phyloP scores from a whole-genome alignment of 2,329 filamentous ascomycete genomes.

The Pseudogymnoascus sp. region DNA sequence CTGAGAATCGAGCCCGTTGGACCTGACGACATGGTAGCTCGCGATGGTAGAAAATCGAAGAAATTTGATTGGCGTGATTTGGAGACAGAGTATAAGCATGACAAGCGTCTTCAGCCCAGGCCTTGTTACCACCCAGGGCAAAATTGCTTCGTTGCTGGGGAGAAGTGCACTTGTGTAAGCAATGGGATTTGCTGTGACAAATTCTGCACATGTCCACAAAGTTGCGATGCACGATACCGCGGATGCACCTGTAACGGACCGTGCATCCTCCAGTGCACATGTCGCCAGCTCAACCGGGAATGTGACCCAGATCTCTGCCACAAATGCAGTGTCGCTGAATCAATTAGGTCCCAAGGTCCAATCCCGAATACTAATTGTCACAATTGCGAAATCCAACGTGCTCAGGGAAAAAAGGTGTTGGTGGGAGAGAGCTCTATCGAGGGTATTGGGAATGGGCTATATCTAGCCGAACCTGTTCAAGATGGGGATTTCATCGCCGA shows the following conservation, averaged over 20 bases:
- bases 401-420: constrained; percentile 54
- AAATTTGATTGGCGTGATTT: background rate
- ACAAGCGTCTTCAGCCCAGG: background rate
- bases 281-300: constrained; percentile 63
- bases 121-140: background rate
- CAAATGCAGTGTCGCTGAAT: background rate
- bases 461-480: constrained; percentile 41
- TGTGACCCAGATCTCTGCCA: constrained; percentile 68
- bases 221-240: background rate
- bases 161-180: background rate
- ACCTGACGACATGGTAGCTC: background rate
- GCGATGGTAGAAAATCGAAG: background rate
- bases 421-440: constrained; percentile 62
- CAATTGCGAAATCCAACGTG: constrained; percentile 64
- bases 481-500: constrained; percentile 69
- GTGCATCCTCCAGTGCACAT: constrained; percentile 58
- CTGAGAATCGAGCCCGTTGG: background rate
- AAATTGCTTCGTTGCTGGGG: background rate
- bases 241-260: constrained; percentile 18
- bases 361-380: constrained; percentile 42
- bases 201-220: background rate
- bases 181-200: background rate
- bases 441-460: constrained; percentile 65
- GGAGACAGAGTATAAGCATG: background rate
- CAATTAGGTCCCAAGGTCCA: background rate